phyloP scores from a whole-genome alignment of 257 asterid species.

The Solanum medicagineum region DNA sequence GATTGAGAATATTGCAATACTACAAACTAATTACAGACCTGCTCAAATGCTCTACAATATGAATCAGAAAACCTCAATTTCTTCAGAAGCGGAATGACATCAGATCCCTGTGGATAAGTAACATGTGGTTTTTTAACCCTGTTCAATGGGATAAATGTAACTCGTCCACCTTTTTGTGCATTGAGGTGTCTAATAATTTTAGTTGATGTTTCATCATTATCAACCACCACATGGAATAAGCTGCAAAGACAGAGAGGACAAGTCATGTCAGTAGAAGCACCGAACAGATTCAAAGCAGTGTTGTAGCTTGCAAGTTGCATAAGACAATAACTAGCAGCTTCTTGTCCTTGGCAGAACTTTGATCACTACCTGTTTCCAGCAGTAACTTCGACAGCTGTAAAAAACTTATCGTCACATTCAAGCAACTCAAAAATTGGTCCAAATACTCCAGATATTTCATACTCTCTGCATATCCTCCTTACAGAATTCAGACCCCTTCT shows the following conservation, averaged over 20 bases:
- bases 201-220: constrained; percentile 82
- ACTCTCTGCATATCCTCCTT: constrained; percentile 50
- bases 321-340: neutral
- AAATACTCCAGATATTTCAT: constrained; percentile 54
- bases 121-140: constrained; percentile 78
- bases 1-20: neutral
- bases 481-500: constrained; percentile 93
- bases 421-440: constrained; percentile 91
- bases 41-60: constrained; percentile 66
- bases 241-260: constrained; percentile 29
- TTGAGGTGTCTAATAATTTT: constrained; percentile 82
- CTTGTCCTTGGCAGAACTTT: neutral
- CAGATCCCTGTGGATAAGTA: constrained; percentile 71
- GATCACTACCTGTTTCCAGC: constrained; percentile 87
- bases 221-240: constrained; percentile 92
- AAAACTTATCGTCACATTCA: constrained; percentile 81
- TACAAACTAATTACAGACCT: constrained; percentile 31
- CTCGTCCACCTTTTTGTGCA: constrained; percentile 95
- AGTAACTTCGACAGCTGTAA: constrained; percentile 99
- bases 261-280: neutral
- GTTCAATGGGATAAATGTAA: constrained; percentile 92
- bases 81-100: constrained; percentile 82
- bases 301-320: neutral
- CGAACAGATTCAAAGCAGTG: neutral
- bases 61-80: constrained; percentile 46